Evolutionary conservation across 352 stramenopile genomes (phyloP), one percentile per base, ranked within the genome.

Genomic region (Phytophthora sp.): DNA sequence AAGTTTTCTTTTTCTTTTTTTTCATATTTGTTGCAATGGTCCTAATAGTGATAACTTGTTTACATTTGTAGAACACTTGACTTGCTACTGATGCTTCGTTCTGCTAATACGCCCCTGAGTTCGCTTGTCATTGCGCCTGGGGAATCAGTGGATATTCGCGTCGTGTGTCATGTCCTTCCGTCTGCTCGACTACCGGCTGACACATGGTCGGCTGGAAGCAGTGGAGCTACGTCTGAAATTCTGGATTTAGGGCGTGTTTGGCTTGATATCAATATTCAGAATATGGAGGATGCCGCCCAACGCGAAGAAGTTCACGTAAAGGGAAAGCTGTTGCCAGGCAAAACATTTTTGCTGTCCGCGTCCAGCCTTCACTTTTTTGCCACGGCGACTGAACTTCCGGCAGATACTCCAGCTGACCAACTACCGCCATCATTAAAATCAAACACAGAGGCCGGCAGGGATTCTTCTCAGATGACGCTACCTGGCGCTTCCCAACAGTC

Each of bases 351-450:
- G 13, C 44, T 95, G n/a, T 96, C 88, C 18, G 77, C 83, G 9
- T 90, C 84, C 6, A 91, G 69, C 42, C 59, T 96, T 42, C 84
- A 91, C 57, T 95, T 96, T 67, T 89, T 93, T 54, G 86, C 84
- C 7, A 76, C 76, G 23, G 71, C 82, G 35, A 89, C 71, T 3
- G 82, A 91, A 27, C 63, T 94, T 21, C 73, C 77, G 1, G 36
- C 58, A 13, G 78, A 89, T 47, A 77, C 90, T 44, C 66, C 79
- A 23, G 55, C 58, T 7, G 78, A 86, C 5, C 73, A 76, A 24
- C 38, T 91, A 13, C 80, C 82, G 12, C 27, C 62, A 13, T 72
- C 70, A 15, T 58, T 91, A 16, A 69, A 79, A 46, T 68, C 63
- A 7, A 93, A 91, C 60, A 21, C 53, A 12, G 79, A 69, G 6